Base-by-base conservation (phyloP, 345 rosid genomes). In the Limnanthes douglasii region DNA sequence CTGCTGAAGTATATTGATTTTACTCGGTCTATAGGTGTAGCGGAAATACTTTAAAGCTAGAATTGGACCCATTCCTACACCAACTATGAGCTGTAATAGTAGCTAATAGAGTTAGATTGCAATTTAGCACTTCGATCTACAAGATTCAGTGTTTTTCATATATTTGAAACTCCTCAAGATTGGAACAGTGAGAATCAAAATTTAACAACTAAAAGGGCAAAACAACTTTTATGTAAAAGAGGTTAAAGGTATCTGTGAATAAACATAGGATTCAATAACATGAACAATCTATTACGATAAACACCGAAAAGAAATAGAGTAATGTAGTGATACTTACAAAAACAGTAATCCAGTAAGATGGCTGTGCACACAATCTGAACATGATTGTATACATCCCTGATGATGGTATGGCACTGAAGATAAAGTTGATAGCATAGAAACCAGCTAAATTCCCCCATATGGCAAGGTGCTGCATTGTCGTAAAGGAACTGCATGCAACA, bases 381-480 rank as follows among this genome's bases (percentile, higher is more conserved):
- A 92, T 92, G 20, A 92, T 71, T 1, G 94, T 85, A 51, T 92
- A 78, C 99, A 81, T 78, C 51, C 86, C 99, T 0, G 88, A 64
- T 19, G 93, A 54, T 17, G 99, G 94, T 51, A 92, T 56, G 12
- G 83, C 64, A 38, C 99, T 78, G 52, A 90, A 72, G 51, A 75
- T 66, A 72, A 66, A 85, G 65, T 90, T 90, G 54, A 85, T 73
- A 41, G 39, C 40, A 29, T 85, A 90, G 60, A 90, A 90, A 39
- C 56, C 85, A 46, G 64, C 50, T 35, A 85, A 70, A 56, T 85
- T 90, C 20, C 94, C 96, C 94, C 94, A 90, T 43, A 85, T 75
- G 53, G 99, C 93, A 11, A 85, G 60, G 54, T 68, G 93, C 56
- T 90, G 99, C 57, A 85, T 55, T 33, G 65, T 56, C 2, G 96